phyloP scores from a whole-genome alignment of 805 yeast species.

The Yamadazyma nakazawae region DNA sequence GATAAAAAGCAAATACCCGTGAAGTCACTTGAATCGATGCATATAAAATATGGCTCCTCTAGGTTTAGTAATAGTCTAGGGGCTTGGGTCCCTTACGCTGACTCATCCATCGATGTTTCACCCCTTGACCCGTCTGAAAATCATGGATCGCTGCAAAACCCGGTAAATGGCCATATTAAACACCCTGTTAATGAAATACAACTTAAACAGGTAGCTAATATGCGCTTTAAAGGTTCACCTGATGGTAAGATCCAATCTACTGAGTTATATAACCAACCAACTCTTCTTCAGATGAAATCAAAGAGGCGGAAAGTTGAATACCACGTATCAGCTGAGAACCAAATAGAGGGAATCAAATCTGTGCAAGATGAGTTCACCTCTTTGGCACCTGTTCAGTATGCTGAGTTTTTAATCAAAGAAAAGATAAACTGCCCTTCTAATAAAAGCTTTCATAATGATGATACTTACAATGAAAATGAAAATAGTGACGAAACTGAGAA shows the following conservation, averaged over 20 bases:
- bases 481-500: conserved; percentile 4
- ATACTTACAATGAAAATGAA: conserved; percentile 1
- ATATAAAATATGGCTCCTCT: conserved; percentile 58
- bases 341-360: conserved; percentile 9
- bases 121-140: conserved; percentile 49
- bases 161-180: neutral
- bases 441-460: too few relatives aligned
- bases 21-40: conserved; percentile 52
- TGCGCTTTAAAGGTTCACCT: conserved; percentile 59
- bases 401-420: conserved; percentile 43
- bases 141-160: conserved; percentile 36
- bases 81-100: conserved; percentile 72
- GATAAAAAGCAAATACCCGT: conserved; percentile 34
- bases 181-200: conserved; percentile 1
- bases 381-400: conserved; percentile 55
- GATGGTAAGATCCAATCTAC: conserved; percentile 28
- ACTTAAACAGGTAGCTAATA: conserved; percentile 44
- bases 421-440: conserved; percentile 10
- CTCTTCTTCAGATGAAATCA: conserved; percentile 3
- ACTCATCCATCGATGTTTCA: conserved; percentile 58
- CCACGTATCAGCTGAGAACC: neutral
- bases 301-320: neutral
- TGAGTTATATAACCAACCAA: conserved; percentile 36
- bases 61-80: conserved; percentile 63
- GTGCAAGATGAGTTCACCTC: conserved; percentile 43